Conservation (phyloP, 148 eudicot species). For the Cornus controversa region DNA sequence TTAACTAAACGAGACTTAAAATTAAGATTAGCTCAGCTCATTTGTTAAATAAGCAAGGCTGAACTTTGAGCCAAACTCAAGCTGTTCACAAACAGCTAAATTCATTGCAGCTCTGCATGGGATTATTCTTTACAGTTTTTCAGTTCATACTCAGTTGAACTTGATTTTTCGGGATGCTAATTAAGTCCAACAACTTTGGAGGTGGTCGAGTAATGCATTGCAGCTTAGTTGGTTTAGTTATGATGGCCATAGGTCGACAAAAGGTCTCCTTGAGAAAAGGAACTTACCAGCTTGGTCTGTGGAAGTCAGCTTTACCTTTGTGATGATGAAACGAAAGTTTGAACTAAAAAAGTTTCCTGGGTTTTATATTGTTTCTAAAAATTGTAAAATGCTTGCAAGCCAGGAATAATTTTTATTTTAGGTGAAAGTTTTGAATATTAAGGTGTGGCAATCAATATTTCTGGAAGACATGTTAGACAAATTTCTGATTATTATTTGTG, state of each 20-base stretch:
- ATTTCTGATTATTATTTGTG: slow-evolving; percentile 12
- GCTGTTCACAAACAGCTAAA: too few species aligned
- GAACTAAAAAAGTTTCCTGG: not conserved
- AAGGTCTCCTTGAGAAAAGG: not conserved
- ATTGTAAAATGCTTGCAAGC: not conserved
- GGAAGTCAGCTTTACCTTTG: not conserved
- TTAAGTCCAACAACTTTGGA: not conserved
- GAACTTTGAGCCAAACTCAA: too few species aligned
- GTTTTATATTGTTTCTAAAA: not conserved
- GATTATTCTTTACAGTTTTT: too few species aligned
- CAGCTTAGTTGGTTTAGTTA: not conserved
- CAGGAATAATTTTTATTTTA: not conserved
- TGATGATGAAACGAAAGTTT: too few species aligned
- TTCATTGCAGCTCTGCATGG: too few species aligned
- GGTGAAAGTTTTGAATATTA: not conserved
- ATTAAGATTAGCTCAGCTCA: too few species aligned
- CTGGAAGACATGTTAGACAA: not conserved
- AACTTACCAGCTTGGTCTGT: not conserved
- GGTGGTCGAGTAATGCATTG: not conserved
- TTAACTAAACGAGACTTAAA: too few species aligned
- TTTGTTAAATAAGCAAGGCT: too few species aligned
- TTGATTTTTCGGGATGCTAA: not conserved
- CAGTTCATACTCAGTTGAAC: not conserved
- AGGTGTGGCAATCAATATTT: not conserved
- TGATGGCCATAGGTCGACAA: not conserved